Evolutionary conservation across 768 basidiomycete species (phyloP).

Genomic region (Lactarius deliciosus): DNA sequence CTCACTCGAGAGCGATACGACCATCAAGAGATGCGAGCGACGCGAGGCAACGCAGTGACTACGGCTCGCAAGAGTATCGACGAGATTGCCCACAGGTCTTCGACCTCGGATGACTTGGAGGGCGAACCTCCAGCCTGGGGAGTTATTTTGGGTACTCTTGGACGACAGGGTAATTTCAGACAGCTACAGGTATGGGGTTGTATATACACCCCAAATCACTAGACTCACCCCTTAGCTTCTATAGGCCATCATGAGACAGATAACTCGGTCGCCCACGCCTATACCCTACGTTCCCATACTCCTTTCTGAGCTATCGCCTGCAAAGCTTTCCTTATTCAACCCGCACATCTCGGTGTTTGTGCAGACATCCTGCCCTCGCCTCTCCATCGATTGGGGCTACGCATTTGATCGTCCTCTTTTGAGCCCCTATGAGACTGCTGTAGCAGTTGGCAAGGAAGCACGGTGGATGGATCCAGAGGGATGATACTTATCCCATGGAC

Average conservation of each 20-base stretch:
- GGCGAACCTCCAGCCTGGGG: constrained; percentile 63
- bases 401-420: constrained; percentile 88
- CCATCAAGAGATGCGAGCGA: constrained; percentile 79
- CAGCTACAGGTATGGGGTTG: constrained; percentile 66
- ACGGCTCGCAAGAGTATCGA: constrained; percentile 66
- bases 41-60: constrained; percentile 73
- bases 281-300: constrained; percentile 88
- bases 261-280: constrained; percentile 49
- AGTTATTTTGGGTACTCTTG: constrained; percentile 90
- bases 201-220: background rate
- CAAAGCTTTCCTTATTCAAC: constrained; percentile 83
- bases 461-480: constrained; percentile 62
- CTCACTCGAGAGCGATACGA: constrained; percentile 90
- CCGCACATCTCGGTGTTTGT: constrained; percentile 86
- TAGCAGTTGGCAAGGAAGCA: constrained; percentile 66
- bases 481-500: constrained; percentile 87
- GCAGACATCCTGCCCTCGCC: constrained; percentile 93
- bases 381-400: constrained; percentile 99
- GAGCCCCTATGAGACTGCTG: constrained; percentile 90
- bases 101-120: constrained; percentile 28
- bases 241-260: constrained; percentile 73
- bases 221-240: background rate
- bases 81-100: constrained; percentile 23
- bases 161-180: constrained; percentile 88
- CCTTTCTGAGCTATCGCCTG: constrained; percentile 94